Conservation (phyloP, 2,329 filamentous ascomycete species). For the Volutella citrinella region DNA sequence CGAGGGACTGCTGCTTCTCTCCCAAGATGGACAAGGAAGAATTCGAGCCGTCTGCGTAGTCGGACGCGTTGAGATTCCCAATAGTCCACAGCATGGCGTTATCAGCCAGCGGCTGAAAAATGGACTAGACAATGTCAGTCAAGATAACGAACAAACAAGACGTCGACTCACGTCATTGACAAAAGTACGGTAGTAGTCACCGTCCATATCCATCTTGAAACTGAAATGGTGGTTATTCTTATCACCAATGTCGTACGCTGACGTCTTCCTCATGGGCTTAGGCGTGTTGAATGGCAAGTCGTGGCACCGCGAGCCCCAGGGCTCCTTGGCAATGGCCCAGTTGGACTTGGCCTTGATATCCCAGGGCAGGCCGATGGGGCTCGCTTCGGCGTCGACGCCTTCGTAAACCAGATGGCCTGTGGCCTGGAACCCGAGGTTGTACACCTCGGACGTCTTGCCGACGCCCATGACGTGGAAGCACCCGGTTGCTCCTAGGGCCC, state of each 20-base stretch:
- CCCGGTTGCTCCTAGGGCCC: constrained; percentile 8
- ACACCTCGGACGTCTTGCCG: constrained; percentile 1
- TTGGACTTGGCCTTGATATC: constrained; percentile 1
- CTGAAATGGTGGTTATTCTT: constrained; percentile 8
- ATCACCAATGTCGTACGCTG: constrained; percentile 16
- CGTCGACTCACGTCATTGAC: constrained; percentile 5
- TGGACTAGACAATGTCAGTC: constrained; percentile 7
- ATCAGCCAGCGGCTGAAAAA: constrained; percentile 11
- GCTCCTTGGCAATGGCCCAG: too few relatives aligned
- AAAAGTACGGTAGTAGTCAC: constrained; percentile 2
- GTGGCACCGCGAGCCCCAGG: constrained; percentile 6
- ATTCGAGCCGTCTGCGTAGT: too few relatives aligned
- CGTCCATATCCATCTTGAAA: constrained; percentile 1
- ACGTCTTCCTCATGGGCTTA: constrained; percentile 11
- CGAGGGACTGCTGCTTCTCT: constrained; percentile 13
- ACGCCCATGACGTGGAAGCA: constrained; percentile 7
- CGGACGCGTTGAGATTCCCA: constrained; percentile 2
- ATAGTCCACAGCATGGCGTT: constrained; percentile 10
- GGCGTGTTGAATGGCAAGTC: constrained; percentile 19
- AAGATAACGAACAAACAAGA: neutral
- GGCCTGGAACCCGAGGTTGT: constrained; percentile 11
- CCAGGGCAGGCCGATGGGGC: constrained; percentile 15
- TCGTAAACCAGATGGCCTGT: constrained; percentile 15
- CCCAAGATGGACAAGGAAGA: constrained; percentile 4
- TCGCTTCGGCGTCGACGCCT: constrained; percentile 6